Evolutionary conservation across 106 monocot genomes (phyloP).

Genomic region (Hemerocallis citrina): DNA sequence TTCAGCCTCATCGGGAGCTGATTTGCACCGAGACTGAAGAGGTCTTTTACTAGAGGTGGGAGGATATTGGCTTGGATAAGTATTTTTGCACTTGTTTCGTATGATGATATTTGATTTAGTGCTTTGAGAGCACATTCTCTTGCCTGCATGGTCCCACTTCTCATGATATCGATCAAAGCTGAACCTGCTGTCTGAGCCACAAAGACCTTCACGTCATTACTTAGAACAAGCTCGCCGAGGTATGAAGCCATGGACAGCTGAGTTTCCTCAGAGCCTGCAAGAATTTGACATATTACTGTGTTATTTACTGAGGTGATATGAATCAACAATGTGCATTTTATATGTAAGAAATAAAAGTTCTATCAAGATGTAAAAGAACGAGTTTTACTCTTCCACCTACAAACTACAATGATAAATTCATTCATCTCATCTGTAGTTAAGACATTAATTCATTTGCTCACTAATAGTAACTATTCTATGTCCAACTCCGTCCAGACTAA

Average conservation of each 20-base stretch:
- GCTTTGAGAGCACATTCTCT: slow-evolving; percentile 66
- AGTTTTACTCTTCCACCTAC: no score
- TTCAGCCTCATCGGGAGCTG: slow-evolving; percentile 60
- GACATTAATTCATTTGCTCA: no score
- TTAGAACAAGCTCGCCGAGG: slow-evolving; percentile 70
- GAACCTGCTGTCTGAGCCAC: slow-evolving; percentile 62
- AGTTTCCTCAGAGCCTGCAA: slow-evolving; percentile 51
- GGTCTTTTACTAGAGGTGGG: slow-evolving; percentile 62
- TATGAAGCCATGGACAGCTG: slow-evolving; percentile 58
- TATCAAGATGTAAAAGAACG: no score
- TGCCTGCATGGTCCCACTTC: slow-evolving; percentile 44
- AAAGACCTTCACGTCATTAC: slow-evolving; percentile 68
- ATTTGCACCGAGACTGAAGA: slow-evolving; percentile 51
- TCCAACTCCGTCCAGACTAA: no score
- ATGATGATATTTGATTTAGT: slow-evolving; percentile 60
- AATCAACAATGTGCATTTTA: background rate
- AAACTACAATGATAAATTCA: no score
- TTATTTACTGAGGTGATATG: slow-evolving; percentile 1
- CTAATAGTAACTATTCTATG: no score
- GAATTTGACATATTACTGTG: background rate
- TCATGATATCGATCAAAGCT: slow-evolving; percentile 65
- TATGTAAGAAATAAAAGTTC: no score
- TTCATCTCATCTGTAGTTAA: no score
- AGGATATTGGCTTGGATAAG: slow-evolving; percentile 57
- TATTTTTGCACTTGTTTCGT: slow-evolving; percentile 54